Conservation (phyloP, 805 yeast species). For the Clavispora fructus region DNA sequence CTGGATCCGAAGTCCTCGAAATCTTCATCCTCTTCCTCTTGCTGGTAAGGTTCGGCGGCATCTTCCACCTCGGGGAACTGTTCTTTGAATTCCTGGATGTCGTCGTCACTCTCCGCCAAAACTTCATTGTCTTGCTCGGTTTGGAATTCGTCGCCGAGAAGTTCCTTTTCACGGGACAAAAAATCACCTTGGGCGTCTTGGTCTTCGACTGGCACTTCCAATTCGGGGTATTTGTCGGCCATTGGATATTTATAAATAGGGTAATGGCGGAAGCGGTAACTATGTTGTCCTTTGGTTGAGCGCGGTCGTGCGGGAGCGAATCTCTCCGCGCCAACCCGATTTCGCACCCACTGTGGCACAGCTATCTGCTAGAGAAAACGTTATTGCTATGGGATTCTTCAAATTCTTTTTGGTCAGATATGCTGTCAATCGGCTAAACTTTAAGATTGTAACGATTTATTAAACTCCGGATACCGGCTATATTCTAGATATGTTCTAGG, state of each 20-base stretch:
- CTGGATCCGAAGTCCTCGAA: constrained; percentile 27
- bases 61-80: constrained; percentile 58
- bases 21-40: constrained; percentile 37
- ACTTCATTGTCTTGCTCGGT: constrained; percentile 56
- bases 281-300: neutral
- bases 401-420: no score
- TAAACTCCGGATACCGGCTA: no score
- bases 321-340: neutral
- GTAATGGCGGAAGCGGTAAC: neutral
- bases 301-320: neutral
- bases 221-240: constrained; percentile 77
- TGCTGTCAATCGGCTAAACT: no score
- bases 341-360: neutral
- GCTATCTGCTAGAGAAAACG: no score
- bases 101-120: constrained; percentile 34
- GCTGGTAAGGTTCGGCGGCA: constrained; percentile 7
- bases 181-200: constrained; percentile 47
- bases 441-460: no score
- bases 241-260: constrained; percentile 21
- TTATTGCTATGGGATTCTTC: no score
- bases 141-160: constrained; percentile 66
- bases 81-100: constrained; percentile 55
- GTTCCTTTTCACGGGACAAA: constrained; percentile 61
- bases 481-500: no score
- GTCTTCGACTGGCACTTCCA: constrained; percentile 31